Base-by-base conservation (phyloP, 2,329 filamentous ascomycete genomes). In the Endoconidiophora laricicola region DNA sequence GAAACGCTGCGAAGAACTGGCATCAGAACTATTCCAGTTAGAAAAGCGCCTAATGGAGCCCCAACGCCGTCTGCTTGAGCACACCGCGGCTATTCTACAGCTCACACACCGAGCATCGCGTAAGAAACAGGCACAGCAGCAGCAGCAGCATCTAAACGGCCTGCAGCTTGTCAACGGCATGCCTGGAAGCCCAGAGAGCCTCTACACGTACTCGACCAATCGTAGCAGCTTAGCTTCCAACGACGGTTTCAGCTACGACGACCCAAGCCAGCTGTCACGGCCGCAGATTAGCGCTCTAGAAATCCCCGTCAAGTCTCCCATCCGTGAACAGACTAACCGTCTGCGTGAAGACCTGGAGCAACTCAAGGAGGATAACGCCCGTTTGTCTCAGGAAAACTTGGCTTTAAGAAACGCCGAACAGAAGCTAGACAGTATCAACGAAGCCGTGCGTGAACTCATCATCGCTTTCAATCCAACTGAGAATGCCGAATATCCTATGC, bases 81-180 rank as follows among this genome's bases (percentile, higher is more conserved):
- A 98, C 62, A 96, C 90, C 0, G 88, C 91, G 12, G 90, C 86
- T 42, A 85, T 98, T 38, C 68, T 98, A 49, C 87, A 94, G 61
- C 75, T 94, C 63, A 93, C 88, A 6, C 88, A 96, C 64, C 83
- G 81, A 58, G 78, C 76, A 0, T 71, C 82, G n/a, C 82, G 76
- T 59, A 76, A 74, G 56, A 68, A 67, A 49, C 48, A 49, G 36
- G 47, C 41, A 39, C 54, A 52, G 16, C 46, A 37, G 12, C 18
- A 23, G 58, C 65, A 3, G 62, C 68, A 6, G 65, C 69, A 46
- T 63, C 66, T 2, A 9, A 46, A 44, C 10, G 47, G 39, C 9
- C 26, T 50, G 7, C 41, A 64, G 62, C 59, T 66, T 5, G 60
- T 69, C 39, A 74, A 74, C 50, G 76, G 74, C 18, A 77, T 85